Percentiles rank a stretch among this genome's conserved stretches.
phyloP scores from a whole-genome alignment of 441 rosid species.

The Jatropha multifida region DNA sequence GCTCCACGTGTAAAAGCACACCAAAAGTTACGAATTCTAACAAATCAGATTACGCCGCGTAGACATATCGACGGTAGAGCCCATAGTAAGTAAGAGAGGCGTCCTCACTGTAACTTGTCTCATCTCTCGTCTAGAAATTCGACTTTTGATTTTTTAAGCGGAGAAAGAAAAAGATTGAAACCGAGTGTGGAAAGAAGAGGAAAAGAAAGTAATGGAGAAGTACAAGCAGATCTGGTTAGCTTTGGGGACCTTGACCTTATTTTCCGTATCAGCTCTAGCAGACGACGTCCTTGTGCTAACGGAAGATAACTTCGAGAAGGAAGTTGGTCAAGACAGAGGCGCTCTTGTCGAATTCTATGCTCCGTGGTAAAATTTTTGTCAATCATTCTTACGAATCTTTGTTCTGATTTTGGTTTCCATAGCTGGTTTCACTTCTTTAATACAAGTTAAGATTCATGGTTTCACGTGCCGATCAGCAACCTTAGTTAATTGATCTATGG shows the following conservation, averaged over 20 bases:
- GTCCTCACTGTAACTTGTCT: neutral
- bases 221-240: slow-evolving; percentile 70
- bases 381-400: neutral
- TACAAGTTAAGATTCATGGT: neutral
- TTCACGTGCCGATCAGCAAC: neutral
- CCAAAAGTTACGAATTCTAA: neutral
- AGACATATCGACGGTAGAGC: neutral
- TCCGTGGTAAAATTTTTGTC: slow-evolving; percentile 62
- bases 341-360: slow-evolving; percentile 99
- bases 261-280: slow-evolving; percentile 56
- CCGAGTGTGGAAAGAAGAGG: neutral
- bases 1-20: neutral
- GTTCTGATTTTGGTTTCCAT: neutral
- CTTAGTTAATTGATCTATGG: neutral
- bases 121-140: neutral
- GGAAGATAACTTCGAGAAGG: slow-evolving; percentile 90
- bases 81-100: neutral
- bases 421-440: neutral
- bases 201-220: slow-evolving; percentile 49
- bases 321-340: slow-evolving; percentile 82
- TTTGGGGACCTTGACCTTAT: slow-evolving; percentile 41
- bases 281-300: slow-evolving; percentile 85
- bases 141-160: neutral
- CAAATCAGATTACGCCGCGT: slow-evolving; percentile 9
- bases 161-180: slow-evolving; percentile 1